phyloP scores from a whole-genome alignment of 1,284 basidiomycete species.

The Puccinia horiana region DNA sequence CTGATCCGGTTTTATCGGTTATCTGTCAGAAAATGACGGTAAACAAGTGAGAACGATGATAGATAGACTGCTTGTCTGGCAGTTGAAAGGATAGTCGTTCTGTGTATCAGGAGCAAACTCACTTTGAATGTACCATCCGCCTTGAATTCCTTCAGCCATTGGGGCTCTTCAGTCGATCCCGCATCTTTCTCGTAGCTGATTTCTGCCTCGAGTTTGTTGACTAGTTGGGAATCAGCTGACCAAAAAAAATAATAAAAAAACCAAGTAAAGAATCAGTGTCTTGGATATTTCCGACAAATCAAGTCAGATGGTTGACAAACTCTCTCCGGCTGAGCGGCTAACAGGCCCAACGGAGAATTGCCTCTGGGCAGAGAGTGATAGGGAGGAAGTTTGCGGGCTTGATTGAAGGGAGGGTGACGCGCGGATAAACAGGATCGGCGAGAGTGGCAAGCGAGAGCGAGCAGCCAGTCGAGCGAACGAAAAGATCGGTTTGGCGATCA shows the following conservation, averaged over 20 bases:
- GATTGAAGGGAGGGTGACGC: constrained; percentile 20
- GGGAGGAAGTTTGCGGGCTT: constrained; percentile 5
- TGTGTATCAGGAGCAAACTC: not conserved
- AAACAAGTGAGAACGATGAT: not conserved
- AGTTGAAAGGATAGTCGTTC: not conserved
- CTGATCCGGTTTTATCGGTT: constrained; percentile 30
- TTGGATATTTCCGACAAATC: not conserved
- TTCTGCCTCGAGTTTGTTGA: constrained; percentile 42
- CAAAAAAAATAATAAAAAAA: not conserved
- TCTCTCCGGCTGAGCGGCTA: constrained; percentile 18
- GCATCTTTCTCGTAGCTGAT: constrained; percentile 39
- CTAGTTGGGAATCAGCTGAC: constrained; percentile 40
- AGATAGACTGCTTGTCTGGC: not conserved
- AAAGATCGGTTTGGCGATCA: constrained; percentile 18
- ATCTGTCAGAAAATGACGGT: not conserved
- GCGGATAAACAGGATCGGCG: not conserved
- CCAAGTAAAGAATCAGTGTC: not conserved
- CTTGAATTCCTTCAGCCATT: constrained; percentile 45
- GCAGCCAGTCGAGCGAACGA: constrained; percentile 11
- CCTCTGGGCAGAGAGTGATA: not conserved
- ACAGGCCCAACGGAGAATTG: constrained; percentile 2
- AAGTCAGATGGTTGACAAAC: not conserved
- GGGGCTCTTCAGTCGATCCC: constrained; percentile 34
- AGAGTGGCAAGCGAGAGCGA: not conserved
- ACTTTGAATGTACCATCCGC: constrained; percentile 48